Evolutionary conservation across 345 rosid species (phyloP).

Genomic region (Eucalyptus polyanthemos): DNA sequence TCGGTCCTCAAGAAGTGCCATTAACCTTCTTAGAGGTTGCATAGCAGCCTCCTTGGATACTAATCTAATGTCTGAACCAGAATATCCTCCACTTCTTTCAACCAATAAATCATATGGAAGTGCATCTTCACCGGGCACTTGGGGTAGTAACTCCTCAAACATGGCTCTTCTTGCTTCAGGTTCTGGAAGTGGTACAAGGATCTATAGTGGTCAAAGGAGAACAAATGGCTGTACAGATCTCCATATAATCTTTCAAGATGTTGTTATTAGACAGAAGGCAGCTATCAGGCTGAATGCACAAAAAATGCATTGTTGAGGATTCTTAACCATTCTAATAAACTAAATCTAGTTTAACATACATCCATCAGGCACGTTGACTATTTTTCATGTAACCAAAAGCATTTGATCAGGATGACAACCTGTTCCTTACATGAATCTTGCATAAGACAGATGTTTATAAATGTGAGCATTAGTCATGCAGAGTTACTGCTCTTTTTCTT

Average conservation of each 20-base stretch:
- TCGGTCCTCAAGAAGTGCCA: constrained; percentile 51
- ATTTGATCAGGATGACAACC: background rate
- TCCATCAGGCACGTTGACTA: background rate
- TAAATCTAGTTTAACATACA: background rate
- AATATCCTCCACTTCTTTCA: constrained; percentile 69
- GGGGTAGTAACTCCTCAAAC: constrained; percentile 74
- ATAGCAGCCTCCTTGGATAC: constrained; percentile 93
- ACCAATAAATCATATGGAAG: constrained; percentile 73
- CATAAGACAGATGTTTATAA: background rate
- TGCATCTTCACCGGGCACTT: constrained; percentile 29
- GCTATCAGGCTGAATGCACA: background rate
- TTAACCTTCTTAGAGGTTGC: constrained; percentile 84
- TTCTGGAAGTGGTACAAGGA: constrained; percentile 94
- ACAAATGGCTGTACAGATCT: background rate
- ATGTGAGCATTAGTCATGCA: background rate
- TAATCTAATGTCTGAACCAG: constrained; percentile 89
- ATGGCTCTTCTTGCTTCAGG: constrained; percentile 92
- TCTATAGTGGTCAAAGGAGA: constrained; percentile 41
- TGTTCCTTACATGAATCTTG: background rate
- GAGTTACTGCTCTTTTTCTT: background rate
- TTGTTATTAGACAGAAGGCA: background rate
- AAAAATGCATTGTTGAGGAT: background rate
- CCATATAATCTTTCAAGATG: background rate
- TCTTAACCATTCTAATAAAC: background rate
- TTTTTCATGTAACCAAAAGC: background rate